phyloP scores from a whole-genome alignment of 176 grass and related monocot genomes.

The Stipa capillata region DNA sequence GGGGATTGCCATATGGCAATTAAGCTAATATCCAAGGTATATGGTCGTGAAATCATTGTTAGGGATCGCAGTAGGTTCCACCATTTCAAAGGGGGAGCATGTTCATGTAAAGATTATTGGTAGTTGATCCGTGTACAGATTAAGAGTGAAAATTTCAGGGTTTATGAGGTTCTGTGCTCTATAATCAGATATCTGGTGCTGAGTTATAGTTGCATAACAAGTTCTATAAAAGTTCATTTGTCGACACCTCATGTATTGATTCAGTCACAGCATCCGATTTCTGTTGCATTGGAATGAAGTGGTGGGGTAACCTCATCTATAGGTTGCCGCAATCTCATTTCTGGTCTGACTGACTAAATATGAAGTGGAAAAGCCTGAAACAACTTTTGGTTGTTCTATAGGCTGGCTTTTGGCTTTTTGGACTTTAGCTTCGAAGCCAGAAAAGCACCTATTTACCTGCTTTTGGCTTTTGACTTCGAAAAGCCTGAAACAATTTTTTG shows the following conservation, averaged over 20 bases:
- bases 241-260: not conserved
- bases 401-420: no score
- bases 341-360: not conserved
- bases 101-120: conserved; percentile 92
- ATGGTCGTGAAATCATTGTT: conserved; percentile 59
- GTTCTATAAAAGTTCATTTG: not conserved
- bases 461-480: no score
- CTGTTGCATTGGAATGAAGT: not conserved
- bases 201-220: not conserved
- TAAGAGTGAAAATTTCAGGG: not conserved
- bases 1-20: conserved; percentile 68
- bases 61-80: conserved; percentile 76
- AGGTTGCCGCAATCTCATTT: not conserved
- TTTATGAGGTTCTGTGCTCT: not conserved
- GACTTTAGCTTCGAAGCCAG: no score
- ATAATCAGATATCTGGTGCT: not conserved
- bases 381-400: no score
- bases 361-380: not conserved
- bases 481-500: no score
- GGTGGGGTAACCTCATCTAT: not conserved
- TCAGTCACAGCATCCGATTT: not conserved
- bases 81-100: conserved; percentile 56
- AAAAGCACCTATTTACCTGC: no score
- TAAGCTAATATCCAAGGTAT: conserved; percentile 66
- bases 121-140: conserved; percentile 20